phyloP scores from a whole-genome alignment of 192 early-diverging fungal species.

The Irineochytrium annulatum region DNA sequence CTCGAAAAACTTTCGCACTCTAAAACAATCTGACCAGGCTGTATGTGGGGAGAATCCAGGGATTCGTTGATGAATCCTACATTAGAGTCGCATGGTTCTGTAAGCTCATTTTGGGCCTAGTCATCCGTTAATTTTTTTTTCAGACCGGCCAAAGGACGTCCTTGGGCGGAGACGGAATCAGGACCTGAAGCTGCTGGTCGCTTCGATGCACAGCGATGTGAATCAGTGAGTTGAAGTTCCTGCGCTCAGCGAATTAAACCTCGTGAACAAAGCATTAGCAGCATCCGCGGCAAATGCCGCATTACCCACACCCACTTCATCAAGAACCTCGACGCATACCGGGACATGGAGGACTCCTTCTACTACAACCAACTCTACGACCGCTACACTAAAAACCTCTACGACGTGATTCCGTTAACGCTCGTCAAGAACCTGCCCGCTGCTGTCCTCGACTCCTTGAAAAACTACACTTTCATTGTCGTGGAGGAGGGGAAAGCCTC shows the following conservation, averaged over 20 bases:
- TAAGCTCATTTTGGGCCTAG: constrained; percentile 67
- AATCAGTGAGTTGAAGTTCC: constrained; percentile 52
- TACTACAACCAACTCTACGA: constrained; percentile 88
- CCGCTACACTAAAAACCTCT: constrained; percentile 80
- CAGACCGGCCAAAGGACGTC: constrained; percentile 69
- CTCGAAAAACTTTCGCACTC: too few species aligned
- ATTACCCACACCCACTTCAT: constrained; percentile 67
- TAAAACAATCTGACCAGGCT: too few species aligned
- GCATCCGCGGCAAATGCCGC: constrained; percentile 76
- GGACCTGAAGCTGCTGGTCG: constrained; percentile 71
- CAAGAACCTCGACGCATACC: constrained; percentile 58
- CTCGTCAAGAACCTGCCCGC: constrained; percentile 76
- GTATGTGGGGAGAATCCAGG: constrained; percentile 77
- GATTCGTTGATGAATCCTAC: constrained; percentile 55
- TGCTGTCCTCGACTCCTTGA: constrained; percentile 62
- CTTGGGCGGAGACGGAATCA: constrained; percentile 48
- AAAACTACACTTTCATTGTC: constrained; percentile 76
- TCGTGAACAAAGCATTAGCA: constrained; percentile 36
- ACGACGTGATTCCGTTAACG: constrained; percentile 79
- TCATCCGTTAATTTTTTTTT: constrained; percentile 9
- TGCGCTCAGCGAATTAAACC: neutral
- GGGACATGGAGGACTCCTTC: constrained; percentile 65
- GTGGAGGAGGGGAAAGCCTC: constrained; percentile 78
- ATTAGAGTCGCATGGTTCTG: constrained; percentile 44
- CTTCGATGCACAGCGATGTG: constrained; percentile 85